These are phyloP conservation scores for Phytophthora meadii DNA, from an alignment of 352 stramenopile genomes.

Conservation along the genomic window DNA sequence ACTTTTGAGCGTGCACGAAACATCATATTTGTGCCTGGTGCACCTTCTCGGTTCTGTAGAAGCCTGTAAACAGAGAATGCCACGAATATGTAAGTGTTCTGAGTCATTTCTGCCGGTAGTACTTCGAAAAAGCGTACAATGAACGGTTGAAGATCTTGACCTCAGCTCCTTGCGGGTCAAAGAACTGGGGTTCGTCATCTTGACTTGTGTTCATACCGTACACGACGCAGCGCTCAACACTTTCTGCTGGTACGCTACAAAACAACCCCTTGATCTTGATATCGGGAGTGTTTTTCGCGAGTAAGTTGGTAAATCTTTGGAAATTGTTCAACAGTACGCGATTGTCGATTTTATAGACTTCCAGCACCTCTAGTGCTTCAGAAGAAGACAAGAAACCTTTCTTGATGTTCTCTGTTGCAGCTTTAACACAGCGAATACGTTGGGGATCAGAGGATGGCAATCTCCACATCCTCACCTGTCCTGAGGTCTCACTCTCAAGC, in stretches of 20 bases:
- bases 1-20: slow-evolving; percentile 33
- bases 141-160: slow-evolving; percentile 51
- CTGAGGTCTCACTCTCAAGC: slow-evolving; percentile 67
- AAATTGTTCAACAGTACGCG: slow-evolving; percentile 61
- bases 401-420: slow-evolving; percentile 78
- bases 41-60: slow-evolving; percentile 23
- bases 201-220: slow-evolving; percentile 57
- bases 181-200: slow-evolving; percentile 20
- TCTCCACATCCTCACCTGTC: slow-evolving; percentile 59
- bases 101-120: background rate
- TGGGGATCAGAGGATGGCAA: slow-evolving; percentile 58
- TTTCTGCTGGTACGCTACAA: slow-evolving; percentile 58
- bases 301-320: slow-evolving; percentile 46
- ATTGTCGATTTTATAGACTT: slow-evolving; percentile 89
- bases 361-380: slow-evolving; percentile 59
- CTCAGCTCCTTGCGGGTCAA: slow-evolving; percentile 16
- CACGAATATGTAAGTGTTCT: background rate
- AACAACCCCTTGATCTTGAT: slow-evolving; percentile 85
- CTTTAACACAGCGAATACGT: slow-evolving; percentile 64
- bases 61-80: slow-evolving; percentile 8
- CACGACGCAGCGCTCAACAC: slow-evolving; percentile 65
- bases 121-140: slow-evolving; percentile 12
- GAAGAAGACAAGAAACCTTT: slow-evolving; percentile 46
- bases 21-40: slow-evolving; percentile 27
- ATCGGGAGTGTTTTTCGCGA: slow-evolving; percentile 13